Evolutionary conservation across 306 rosid species (phyloP).

Genomic region (Geum urbanum): DNA sequence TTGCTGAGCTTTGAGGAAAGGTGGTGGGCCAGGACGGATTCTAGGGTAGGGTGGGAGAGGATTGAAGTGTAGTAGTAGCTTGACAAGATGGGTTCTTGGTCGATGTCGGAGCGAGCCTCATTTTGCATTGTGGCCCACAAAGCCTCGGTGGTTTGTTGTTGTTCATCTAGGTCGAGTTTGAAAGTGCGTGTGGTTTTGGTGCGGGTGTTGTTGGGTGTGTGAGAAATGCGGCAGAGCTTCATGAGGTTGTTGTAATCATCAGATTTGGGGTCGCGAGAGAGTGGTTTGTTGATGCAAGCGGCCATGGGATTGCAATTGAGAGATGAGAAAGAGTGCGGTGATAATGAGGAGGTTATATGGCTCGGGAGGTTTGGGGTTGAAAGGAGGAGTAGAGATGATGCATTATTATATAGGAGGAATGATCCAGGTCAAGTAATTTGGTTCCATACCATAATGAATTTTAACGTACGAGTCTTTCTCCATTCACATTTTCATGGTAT

Average conservation of each 20-base stretch:
- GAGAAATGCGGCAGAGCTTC: conserved; percentile 36
- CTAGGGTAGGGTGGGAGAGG: conserved; percentile 50
- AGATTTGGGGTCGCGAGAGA: conserved; percentile 37
- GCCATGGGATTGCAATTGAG: conserved; percentile 26
- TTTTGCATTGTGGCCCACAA: conserved; percentile 57
- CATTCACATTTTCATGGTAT: too few relatives aligned
- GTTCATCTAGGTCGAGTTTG: conserved; percentile 12
- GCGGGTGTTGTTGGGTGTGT: conserved; percentile 26
- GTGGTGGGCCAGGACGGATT: conserved; percentile 51
- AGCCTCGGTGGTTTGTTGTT: conserved; percentile 23
- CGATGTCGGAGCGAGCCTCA: conserved; percentile 59
- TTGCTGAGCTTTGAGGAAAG: conserved; percentile 55
- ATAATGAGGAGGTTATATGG: neutral
- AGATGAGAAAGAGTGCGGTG: neutral
- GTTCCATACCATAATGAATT: too few relatives aligned
- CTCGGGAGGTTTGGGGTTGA: conserved; percentile 21
- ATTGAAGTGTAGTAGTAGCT: conserved; percentile 46
- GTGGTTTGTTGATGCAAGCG: conserved; percentile 49
- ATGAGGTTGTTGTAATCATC: conserved; percentile 16
- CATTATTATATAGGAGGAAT: conserved; percentile 12
- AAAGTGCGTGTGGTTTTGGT: conserved; percentile 25
- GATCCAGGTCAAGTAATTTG: conserved; percentile 7
- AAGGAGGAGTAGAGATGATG: conserved; percentile 7
- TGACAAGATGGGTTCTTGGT: conserved; percentile 57
- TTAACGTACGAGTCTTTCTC: too few relatives aligned